Base-by-base conservation (phyloP, 345 rosid genomes). In the Arabis alpina region DNA sequence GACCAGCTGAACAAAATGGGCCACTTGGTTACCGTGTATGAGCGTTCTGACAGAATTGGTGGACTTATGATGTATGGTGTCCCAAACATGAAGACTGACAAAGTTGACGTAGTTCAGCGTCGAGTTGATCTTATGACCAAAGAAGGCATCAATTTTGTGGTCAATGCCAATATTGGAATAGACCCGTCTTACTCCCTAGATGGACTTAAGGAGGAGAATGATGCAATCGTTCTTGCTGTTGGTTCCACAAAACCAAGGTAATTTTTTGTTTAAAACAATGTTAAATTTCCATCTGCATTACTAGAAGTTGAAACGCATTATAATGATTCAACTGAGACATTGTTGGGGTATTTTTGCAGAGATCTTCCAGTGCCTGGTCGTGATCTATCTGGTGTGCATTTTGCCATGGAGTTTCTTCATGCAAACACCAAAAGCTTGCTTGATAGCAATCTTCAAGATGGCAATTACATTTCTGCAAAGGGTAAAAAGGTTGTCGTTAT, bases 11-110 rank as follows among this genome's bases (percentile, higher is more conserved):
- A 95, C 69, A 87, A 81, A 79, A 88, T 87, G 91, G 99, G 99
- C 39, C 99, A 95, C 83, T 79, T 52, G 10, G 99, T 95, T 30
- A 90, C 98, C 2, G 94, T 95, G 27, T 95, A 88, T 67, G 99
- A 95, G 75, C 97, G 99, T 23, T 79, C 98, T n/a, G 99, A 95
- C 73, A 82, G 97, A 68, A 86, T 95, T 70, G 99, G 99, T 54
- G 99, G 99, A 59, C 96, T 95, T 36, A 95, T 95, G 99, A 92
- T 95, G 99, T 95, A 95, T 74, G 99, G 99, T 49, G 99, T 95
- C 57, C 99, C 99, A 36, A 95, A 95, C 88, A 95, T 95, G 99
- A 95, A 95, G 80, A 13, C 99, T 52, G 99, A 88, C 85, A 95
- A 95, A 81, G 64, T 90, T 32, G 91, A 86, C 80, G 80, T 95